phyloP scores from a whole-genome alignment of 768 basidiomycete species.

The Suillus ampliporus region DNA sequence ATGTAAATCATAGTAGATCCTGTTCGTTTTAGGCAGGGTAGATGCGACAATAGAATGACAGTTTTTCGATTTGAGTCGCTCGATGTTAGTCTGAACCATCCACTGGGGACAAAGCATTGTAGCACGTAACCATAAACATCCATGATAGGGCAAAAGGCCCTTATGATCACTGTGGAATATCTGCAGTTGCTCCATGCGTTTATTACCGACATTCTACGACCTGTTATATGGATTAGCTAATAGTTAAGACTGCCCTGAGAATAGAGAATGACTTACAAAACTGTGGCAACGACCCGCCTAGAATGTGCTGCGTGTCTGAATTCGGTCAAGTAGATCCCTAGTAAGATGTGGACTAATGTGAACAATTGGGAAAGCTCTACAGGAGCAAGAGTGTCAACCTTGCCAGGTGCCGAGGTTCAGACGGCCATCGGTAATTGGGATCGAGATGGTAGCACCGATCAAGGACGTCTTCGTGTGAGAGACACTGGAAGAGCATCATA shows the following conservation, averaged over 20 bases:
- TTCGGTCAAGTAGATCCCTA: slow-evolving; percentile 88
- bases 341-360: no score
- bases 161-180: background rate
- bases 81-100: background rate
- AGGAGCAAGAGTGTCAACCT: slow-evolving; percentile 50
- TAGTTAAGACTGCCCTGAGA: background rate
- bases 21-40: background rate
- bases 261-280: slow-evolving; percentile 57
- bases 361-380: background rate
- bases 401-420: slow-evolving; percentile 94
- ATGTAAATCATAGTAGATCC: background rate
- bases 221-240: background rate
- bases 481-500: slow-evolving; percentile 52
- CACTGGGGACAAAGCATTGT: background rate
- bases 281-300: slow-evolving; percentile 78
- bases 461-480: slow-evolving; percentile 92
- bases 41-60: no score
- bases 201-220: background rate
- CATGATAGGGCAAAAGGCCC: no score
- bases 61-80: background rate
- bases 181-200: no score
- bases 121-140: background rate
- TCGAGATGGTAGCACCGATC: slow-evolving; percentile 78
- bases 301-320: slow-evolving; percentile 74
- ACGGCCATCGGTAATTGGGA: slow-evolving; percentile 82